A percentile compares a stretch with the other conserved stretches of the same genome.
phyloP scores from a whole-genome alignment of 2,329 filamentous ascomycete genomes.

The Alternaria triticimaculans region DNA sequence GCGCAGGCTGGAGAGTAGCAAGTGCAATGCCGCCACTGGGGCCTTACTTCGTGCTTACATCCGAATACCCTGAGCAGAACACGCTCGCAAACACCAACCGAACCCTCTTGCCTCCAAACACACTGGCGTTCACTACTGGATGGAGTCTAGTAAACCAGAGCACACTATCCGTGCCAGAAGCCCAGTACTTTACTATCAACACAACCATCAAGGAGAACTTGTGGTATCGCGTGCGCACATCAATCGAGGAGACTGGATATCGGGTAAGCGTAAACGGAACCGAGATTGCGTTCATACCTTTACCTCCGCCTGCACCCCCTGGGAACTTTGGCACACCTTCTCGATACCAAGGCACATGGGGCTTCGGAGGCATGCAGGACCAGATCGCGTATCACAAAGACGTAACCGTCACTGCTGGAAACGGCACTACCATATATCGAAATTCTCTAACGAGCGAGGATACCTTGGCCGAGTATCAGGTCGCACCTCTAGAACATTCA shows the following conservation, averaged over 20 bases:
- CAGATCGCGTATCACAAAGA: slow-evolving; percentile 46
- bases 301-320: neutral
- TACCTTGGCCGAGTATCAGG: slow-evolving; percentile 49
- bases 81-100: neutral
- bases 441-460: slow-evolving; percentile 12
- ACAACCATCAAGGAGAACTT: neutral
- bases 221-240: neutral
- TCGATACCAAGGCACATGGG: slow-evolving; percentile 37
- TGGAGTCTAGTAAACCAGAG: slow-evolving; percentile 2
- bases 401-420: slow-evolving; percentile 27
- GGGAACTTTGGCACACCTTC: slow-evolving; percentile 26
- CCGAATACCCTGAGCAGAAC: neutral
- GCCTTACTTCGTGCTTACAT: slow-evolving; percentile 3
- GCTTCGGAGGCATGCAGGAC: slow-evolving; percentile 53
- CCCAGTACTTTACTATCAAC: neutral
- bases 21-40: neutral
- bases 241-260: neutral
- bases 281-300: neutral
- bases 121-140: neutral
- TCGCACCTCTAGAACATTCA: slow-evolving; percentile 41
- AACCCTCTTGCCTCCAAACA: neutral
- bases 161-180: neutral
- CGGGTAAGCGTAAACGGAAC: neutral
- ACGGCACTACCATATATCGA: neutral
- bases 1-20: neutral